Conservation (phyloP, 257 asterid species). For the Penstemon davidsonii region DNA sequence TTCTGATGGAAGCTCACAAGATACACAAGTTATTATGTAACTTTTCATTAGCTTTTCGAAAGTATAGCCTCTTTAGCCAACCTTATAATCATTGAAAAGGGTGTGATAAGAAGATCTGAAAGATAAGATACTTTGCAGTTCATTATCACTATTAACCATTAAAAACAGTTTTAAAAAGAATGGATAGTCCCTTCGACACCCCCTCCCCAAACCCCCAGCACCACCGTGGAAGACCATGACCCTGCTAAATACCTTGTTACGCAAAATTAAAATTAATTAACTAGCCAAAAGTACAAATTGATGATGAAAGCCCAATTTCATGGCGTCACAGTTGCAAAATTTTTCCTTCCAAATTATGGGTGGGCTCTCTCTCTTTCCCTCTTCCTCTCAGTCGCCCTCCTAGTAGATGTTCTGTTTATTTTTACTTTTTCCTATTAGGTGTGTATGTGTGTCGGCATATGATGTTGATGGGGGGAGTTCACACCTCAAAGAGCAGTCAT, state of each 20-base stretch:
- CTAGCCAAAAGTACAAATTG: conserved; percentile 11
- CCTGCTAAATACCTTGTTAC: neutral
- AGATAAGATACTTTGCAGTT: neutral
- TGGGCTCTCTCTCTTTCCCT: neutral
- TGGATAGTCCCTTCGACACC: neutral
- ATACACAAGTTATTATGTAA: neutral
- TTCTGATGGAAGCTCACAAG: neutral
- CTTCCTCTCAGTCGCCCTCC: too few relatives aligned
- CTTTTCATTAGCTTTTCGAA: neutral
- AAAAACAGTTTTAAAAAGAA: neutral
- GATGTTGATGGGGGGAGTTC: neutral
- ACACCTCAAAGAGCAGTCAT: neutral
- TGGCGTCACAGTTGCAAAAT: neutral
- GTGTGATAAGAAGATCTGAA: neutral
- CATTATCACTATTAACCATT: neutral
- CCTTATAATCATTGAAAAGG: neutral
- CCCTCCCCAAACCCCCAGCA: neutral
- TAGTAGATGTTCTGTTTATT: too few relatives aligned
- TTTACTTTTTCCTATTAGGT: neutral
- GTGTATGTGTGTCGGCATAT: neutral
- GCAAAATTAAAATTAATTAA: neutral
- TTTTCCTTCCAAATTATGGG: neutral
- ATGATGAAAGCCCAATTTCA: neutral
- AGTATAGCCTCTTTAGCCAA: neutral
- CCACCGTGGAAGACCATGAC: neutral